Percentiles rank a stretch among this genome's conserved stretches.
These are phyloP conservation scores for Biscogniauxia marginata DNA, from an alignment of 2,329 filamentous ascomycete genomes.

Conservation along the genomic window DNA sequence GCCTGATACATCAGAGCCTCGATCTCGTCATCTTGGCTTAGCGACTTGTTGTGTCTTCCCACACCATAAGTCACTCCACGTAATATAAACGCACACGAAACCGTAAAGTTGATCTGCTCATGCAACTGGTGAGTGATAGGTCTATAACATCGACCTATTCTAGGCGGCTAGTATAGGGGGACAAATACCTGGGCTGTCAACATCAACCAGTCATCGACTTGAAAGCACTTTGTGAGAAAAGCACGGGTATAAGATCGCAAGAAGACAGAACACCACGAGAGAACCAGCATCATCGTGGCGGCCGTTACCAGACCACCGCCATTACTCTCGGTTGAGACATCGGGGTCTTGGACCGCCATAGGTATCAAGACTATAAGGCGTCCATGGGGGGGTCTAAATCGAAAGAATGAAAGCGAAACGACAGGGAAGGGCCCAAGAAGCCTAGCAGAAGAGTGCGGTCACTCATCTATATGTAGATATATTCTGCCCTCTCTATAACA, in stretches of 20 bases:
- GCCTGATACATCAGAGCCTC: conserved; percentile 54
- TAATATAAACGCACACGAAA: conserved; percentile 47
- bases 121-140: conserved; percentile 5
- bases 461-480: neutral
- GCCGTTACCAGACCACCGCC: conserved; percentile 29
- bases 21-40: conserved; percentile 40
- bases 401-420: conserved; percentile 12
- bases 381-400: conserved; percentile 13
- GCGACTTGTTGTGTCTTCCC: conserved; percentile 47
- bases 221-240: conserved; percentile 36
- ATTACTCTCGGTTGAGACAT: conserved; percentile 31
- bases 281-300: conserved; percentile 37
- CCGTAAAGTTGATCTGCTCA: conserved; percentile 43
- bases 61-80: conserved; percentile 42
- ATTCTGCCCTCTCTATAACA: neutral
- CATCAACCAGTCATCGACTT: conserved; percentile 56
- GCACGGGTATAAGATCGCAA: conserved; percentile 31
- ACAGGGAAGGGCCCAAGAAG: conserved; percentile 12
- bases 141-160: neutral
- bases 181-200: conserved; percentile 45
- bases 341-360: conserved; percentile 34
- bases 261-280: conserved; percentile 31
- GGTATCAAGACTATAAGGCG: conserved; percentile 19
- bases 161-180: neutral
- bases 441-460: neutral